Percentiles rank a stretch among this genome's conserved stretches.
phyloP scores from a whole-genome alignment of 768 basidiomycete genomes.

The Serendipita indica region DNA sequence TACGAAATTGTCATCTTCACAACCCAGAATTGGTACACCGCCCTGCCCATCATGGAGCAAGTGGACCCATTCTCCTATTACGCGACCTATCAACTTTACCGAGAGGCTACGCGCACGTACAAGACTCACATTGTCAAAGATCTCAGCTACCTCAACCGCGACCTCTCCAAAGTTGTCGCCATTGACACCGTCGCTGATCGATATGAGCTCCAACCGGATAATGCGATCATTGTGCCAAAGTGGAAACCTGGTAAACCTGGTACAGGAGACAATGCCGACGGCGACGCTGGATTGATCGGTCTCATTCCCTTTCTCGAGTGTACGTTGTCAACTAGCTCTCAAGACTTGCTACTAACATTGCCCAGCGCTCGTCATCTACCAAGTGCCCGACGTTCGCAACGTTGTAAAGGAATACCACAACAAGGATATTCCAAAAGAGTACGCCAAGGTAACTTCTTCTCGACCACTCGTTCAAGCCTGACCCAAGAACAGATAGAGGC shows the following conservation, averaged over 20 bases:
- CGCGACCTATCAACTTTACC: constrained; percentile 80
- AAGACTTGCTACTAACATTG: not conserved
- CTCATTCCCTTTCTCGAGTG: constrained; percentile 97
- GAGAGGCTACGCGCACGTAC: constrained; percentile 74
- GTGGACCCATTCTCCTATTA: constrained; percentile 87
- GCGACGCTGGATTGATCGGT: constrained; percentile 67
- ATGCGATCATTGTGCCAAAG: constrained; percentile 64
- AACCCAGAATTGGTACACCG: constrained; percentile 67
- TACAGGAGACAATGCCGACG: constrained; percentile 21
- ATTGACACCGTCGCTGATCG: constrained; percentile 79
- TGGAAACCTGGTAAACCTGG: constrained; percentile 56
- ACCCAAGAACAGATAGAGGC: not conserved
- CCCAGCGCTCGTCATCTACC: constrained; percentile 83
- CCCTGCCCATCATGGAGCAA: constrained; percentile 76
- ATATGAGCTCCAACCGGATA: constrained; percentile 67
- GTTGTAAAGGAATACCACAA: constrained; percentile 73
- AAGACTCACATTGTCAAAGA: constrained; percentile 88
- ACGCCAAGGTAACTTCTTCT: constrained; percentile 36
- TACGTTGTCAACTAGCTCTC: constrained; percentile 19
- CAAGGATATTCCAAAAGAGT: constrained; percentile 80
- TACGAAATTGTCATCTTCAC: constrained; percentile 98
- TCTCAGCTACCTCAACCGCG: constrained; percentile 86
- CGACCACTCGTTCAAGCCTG: not conserved
- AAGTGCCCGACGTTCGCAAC: constrained; percentile 72
- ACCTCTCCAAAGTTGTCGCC: constrained; percentile 74